Percentiles rank a stretch among this genome's conserved stretches.
Conservation (phyloP, 1,284 basidiomycete species). For the Lentinula novae-zelandiae region DNA sequence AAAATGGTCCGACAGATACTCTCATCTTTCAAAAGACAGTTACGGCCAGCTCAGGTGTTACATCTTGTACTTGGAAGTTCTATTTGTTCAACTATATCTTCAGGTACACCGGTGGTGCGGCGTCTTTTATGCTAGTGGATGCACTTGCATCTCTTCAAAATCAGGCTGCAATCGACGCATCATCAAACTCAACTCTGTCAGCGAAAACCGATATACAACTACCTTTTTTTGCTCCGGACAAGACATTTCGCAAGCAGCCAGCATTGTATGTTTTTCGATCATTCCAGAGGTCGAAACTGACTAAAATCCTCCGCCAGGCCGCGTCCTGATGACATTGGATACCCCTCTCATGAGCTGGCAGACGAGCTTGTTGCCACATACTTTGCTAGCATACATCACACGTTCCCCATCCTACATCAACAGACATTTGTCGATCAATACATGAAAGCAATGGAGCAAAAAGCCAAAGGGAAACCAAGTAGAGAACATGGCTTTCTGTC, state of each 20-base stretch:
- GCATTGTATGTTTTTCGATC: conserved; percentile 13
- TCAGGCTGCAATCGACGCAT: conserved; percentile 5
- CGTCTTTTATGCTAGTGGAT: conserved; percentile 19
- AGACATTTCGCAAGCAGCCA: conserved; percentile 13
- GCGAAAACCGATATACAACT: conserved; percentile 14
- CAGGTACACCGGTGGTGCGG: conserved; percentile 18
- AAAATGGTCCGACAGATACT: conserved; percentile 16
- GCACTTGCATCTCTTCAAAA: conserved; percentile 17
- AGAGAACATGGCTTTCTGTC: conserved; percentile 16
- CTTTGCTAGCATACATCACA: conserved; percentile 17
- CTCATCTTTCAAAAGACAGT: conserved; percentile 17
- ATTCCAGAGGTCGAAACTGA: neutral
- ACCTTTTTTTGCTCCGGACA: conserved; percentile 17
- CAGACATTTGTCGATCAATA: conserved; percentile 18
- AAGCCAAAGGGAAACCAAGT: conserved; percentile 11
- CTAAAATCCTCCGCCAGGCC: conserved; percentile 9
- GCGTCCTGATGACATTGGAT: conserved; percentile 17
- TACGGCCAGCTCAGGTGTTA: conserved; percentile 18
- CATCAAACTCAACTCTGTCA: conserved; percentile 9
- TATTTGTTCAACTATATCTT: neutral
- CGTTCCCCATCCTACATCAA: conserved; percentile 20
- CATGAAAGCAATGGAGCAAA: conserved; percentile 16
- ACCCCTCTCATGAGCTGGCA: conserved; percentile 16
- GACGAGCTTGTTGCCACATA: conserved; percentile 19
- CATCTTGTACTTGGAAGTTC: neutral